These are phyloP conservation scores for Fusarium abutilonis DNA, from an alignment of 2,329 filamentous ascomycete species.

Conservation along the genomic window DNA sequence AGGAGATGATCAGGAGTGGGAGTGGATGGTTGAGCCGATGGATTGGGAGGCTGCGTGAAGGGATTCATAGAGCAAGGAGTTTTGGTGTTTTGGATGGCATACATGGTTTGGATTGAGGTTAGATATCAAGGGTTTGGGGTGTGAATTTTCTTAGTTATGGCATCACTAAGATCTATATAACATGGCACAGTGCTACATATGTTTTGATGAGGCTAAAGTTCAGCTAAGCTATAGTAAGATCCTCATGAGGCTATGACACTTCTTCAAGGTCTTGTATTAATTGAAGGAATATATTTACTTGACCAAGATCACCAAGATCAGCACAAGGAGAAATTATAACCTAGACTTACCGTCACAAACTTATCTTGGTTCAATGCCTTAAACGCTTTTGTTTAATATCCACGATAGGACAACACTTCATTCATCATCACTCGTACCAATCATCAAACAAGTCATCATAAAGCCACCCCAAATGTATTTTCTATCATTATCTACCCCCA, in stretches of 20 bases:
- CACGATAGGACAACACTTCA: not conserved
- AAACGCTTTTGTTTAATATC: not conserved
- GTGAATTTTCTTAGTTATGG: not conserved
- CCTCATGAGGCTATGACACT: too few relatives aligned
- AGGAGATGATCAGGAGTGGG: conserved; percentile 47
- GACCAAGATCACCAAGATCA: too few relatives aligned
- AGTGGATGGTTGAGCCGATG: conserved; percentile 55
- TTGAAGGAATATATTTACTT: too few relatives aligned
- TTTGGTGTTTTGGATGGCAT: not conserved
- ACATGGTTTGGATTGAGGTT: not conserved
- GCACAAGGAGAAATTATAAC: too few relatives aligned
- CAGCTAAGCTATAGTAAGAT: too few relatives aligned
- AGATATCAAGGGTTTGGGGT: not conserved
- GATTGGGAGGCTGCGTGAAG: conserved; percentile 49
- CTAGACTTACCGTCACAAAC: too few relatives aligned
- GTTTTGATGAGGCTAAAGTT: too few relatives aligned
- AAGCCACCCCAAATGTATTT: conserved; percentile 24
- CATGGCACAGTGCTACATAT: too few relatives aligned
- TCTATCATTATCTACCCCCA: conserved; percentile 34
- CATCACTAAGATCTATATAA: too few relatives aligned
- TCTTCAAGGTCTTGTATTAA: too few relatives aligned
- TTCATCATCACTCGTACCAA: not conserved
- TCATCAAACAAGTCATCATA: not conserved
- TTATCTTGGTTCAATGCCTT: too few relatives aligned
- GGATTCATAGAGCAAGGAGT: too few relatives aligned